Base-by-base conservation (phyloP, 345 rosid species). In the Bruguiera parviflora region DNA sequence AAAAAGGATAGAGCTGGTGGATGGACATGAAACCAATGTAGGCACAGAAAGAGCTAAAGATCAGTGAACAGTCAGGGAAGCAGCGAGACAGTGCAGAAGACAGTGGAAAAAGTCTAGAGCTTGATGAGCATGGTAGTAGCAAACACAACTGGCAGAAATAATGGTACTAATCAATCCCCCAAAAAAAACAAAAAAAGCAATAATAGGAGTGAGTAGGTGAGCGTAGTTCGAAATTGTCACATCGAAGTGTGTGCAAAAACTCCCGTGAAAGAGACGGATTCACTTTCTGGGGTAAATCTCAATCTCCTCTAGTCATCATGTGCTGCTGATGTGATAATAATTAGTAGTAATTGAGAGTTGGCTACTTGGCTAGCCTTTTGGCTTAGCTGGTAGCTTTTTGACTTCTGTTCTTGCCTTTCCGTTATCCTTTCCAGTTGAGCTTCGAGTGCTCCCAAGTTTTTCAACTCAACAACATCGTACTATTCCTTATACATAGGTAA, bases 231-330 rank as follows among this genome's bases (percentile, higher is more conserved):
- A 53, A 53, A 37, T 35, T 70, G 64, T 32, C 64, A 59, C 60
- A 5, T 69, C 51, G 57, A 19, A 60, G 49, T 43, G 19, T n/a
- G 21, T 20, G 65, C 72, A 69, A 39, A 58, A 68, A 68, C 39
- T 58, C 47, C 37, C 22, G 52, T 43, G 65, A 69, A 60, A 60
- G 11, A 25, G 72, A 69, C 65, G 60, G 49, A 59, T 47, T 59
- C 49, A 13, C 58, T 11, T n/a, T 28, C 22, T 25, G 64, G 58
- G 61, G 49, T 43, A 43, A 43, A 13, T 43, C 49, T 43, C 49
- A 43, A 3, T 43, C 49, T 15, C 18, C 49, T 43, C 49, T 43
- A 3, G 18, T 43, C 49, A 43, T 43, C 49, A 13, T 43, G 18
- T 43, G 49, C 49, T 15, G 16, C 13, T 43, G 49, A 43, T 43